Evolutionary conservation across 805 yeast genomes (phyloP), one percentile per base, ranked within the genome.

Genomic region (Schwanniomyces yamadae): DNA sequence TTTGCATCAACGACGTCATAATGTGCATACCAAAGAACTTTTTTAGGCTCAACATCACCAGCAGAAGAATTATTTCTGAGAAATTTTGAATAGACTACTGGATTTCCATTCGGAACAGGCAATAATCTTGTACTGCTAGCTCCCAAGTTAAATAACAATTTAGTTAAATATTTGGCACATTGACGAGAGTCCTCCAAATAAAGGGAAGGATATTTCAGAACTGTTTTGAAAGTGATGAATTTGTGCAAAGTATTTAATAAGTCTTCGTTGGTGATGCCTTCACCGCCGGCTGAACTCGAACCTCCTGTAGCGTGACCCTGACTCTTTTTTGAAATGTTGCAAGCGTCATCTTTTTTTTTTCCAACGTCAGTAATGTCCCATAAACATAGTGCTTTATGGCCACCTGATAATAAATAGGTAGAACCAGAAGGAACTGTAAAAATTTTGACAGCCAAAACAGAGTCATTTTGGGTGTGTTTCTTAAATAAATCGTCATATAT

Each of bases 1-100:
- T 77, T 75, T 0, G 95, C 95, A 40, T 84, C 85, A 26, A 91
- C 88, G 18, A 91, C 96, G 61, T 91, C 99, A 55, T 93, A 91
- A 66, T 91, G 99, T 1, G 96, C 98, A 59, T 91, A 91, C 84
- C 95, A 91, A 31, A 91, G 57, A 4, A 88, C 70, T 37, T 85
- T 66, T 9, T 39, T 32, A 5, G 19, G 31, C 4, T 27, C 32
- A 13, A 16, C 24, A 15, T 30, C 28, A 20, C 20, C 23, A 15
- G 14, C 15, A 5, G 20, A 15, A 8, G 31, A 22, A 10, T 36
- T 25, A 34, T 73, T 76, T 4, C 78, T 78, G 38, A 64, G 63
- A 59, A 91, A 91, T 6, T 69, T 63, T 0, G 93, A 93, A 50
- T 77, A 82, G 0, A 91, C 91, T 2, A 90, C 77, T 0, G 99